Percentiles rank a stretch among this genome's conserved stretches.
Conservation (phyloP, 106 monocot genomes). For the Phalaenopsis aphrodite region DNA sequence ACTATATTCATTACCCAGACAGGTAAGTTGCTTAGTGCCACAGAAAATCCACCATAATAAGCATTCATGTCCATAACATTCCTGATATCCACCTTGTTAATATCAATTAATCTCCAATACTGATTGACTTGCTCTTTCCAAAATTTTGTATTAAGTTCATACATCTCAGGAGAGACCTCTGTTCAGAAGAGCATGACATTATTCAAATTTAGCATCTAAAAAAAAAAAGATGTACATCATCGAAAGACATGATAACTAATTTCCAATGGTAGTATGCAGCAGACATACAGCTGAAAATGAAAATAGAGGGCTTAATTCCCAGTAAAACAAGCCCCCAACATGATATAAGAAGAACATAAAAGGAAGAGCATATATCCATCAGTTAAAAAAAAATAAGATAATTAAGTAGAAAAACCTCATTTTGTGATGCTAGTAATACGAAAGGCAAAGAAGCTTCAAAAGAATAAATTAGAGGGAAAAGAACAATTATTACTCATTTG, state of each 20-base stretch:
- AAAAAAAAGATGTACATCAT: not conserved
- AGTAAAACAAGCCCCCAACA: not conserved
- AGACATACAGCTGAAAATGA: not conserved
- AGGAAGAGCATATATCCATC: not conserved
- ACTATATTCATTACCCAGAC: slow-evolving; percentile 98
- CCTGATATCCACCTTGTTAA: slow-evolving; percentile 39
- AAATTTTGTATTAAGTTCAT: slow-evolving; percentile 46
- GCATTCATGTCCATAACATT: slow-evolving; percentile 99
- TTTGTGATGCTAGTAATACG: not conserved
- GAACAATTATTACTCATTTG: not conserved
- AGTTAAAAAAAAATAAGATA: not conserved
- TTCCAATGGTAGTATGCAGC: not conserved
- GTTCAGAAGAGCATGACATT: not conserved
- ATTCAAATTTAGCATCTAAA: slow-evolving; percentile 4
- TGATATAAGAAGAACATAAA: not conserved
- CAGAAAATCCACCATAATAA: slow-evolving; percentile 88
- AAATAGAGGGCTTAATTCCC: not conserved
- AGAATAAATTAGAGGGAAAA: not conserved
- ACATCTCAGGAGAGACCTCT: slow-evolving; percentile 57
- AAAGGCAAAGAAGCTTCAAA: not conserved
- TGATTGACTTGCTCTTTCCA: slow-evolving; percentile 61
- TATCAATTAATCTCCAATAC: slow-evolving; percentile 78
- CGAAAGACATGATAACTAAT: not conserved
- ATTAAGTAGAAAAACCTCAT: slow-evolving; percentile 2
- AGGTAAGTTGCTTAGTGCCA: slow-evolving; percentile 53